Base-by-base conservation (phyloP, 2,329 filamentous ascomycete genomes). In the Hymenoscyphus repandus region DNA sequence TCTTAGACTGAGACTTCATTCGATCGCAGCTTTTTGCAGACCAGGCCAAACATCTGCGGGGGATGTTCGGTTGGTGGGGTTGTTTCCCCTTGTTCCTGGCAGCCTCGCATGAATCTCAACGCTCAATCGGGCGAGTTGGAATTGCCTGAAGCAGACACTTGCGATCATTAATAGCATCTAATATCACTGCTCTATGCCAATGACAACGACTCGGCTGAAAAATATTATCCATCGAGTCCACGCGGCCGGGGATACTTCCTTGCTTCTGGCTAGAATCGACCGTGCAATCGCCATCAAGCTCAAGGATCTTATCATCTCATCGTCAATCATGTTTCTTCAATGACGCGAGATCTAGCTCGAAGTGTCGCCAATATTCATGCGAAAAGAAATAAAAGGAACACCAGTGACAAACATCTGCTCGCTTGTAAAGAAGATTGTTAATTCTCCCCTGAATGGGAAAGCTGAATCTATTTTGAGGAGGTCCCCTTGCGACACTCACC, bases 151-250 rank as follows among this genome's bases (percentile, higher is more conserved):
- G 41, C 48, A 51, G 52, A 55, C 51, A 47, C 54, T 57, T 54
- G 49, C 48, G 52, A 55, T 58, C 57, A 58, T 57, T 63, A 63
- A 53, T 43, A 60, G 51, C 49, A 45, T 48, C 57, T 58, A 55
- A 53, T 63, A 62, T 62, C 56, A 51, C 39, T 37, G 57, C 61
- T 56, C 39, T 38, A 49, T 50, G 45, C 56, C 55, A 58, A 58
- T 57, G 48, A 53, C 27, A 49, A 49, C 42, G 38, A 15, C 42
- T 49, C 45, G 47, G 55, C 46, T 56, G 56, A 55, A 54, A 39
- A 47, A 43, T 38, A 51, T 49, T 54, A 50, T 50, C 50, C 42
- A 37, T 34, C 33, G 53, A 42, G 39, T 56, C 54, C 52, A 59
- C 58, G 58, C 59, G 56, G 56, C 54, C 47, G 45, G 42, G 38